Percentiles rank a stretch among this genome's conserved stretches.
These are phyloP conservation scores for Polychytrium aggregatum DNA, from an alignment of 192 early-diverging fungal species.

Conservation along the genomic window DNA sequence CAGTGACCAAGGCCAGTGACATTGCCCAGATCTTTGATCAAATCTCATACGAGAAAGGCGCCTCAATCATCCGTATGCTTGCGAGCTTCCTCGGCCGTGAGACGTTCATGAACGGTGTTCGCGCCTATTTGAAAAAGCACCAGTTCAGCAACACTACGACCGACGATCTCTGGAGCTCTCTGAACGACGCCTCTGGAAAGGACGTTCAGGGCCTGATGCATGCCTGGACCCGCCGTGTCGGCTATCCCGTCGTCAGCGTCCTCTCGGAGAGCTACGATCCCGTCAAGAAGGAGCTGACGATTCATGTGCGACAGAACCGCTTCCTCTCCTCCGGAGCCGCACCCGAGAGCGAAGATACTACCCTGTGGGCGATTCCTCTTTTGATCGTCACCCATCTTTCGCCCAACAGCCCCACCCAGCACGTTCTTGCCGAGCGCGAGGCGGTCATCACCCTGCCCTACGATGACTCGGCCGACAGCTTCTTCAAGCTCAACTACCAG, in stretches of 20 bases:
- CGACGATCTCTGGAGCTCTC: conserved; percentile 77
- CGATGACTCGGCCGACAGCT: conserved; percentile 23
- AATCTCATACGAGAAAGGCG: conserved; percentile 87
- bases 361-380: conserved; percentile 86
- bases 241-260: conserved; percentile 77
- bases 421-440: conserved; percentile 35
- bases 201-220: conserved; percentile 80
- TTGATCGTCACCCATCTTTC: conserved; percentile 28
- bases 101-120: conserved; percentile 24
- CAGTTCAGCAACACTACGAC: conserved; percentile 78
- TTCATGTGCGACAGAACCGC: conserved; percentile 67
- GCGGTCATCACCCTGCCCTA: conserved; percentile 36
- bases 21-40: conserved; percentile 94
- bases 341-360: conserved; percentile 55
- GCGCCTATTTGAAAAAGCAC: conserved; percentile 66
- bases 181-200: conserved; percentile 64
- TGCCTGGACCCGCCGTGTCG: conserved; percentile 74
- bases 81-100: conserved; percentile 30
- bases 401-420: conserved; percentile 25
- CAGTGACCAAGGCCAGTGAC: conserved; percentile 71
- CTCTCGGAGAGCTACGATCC: conserved; percentile 36
- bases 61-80: conserved; percentile 88
- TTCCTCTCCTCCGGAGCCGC: conserved; percentile 69
- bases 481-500: conserved; percentile 78
- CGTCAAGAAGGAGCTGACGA: conserved; percentile 23